Evolutionary conservation across 352 stramenopile genomes (phyloP).

Genomic region (Phytophthora palmivora): DNA sequence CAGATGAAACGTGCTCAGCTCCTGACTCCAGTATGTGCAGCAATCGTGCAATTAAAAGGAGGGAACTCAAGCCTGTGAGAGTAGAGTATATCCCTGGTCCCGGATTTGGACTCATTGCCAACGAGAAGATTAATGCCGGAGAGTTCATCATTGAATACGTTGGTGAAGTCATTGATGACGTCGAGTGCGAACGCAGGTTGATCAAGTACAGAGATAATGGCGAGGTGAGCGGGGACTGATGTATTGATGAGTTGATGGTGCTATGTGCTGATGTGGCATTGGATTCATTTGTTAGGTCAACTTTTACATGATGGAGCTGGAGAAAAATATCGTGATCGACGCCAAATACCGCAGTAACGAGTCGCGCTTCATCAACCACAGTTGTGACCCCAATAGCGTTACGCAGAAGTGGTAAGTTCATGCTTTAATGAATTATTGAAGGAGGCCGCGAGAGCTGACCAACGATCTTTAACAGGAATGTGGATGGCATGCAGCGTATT

Average conservation of each 20-base stretch:
- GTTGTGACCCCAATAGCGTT: slow-evolving; percentile 94
- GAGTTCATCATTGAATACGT: slow-evolving; percentile 96
- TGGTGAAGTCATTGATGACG: slow-evolving; percentile 93
- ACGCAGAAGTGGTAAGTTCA: slow-evolving; percentile 91
- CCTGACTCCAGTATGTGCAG: slow-evolving; percentile 69
- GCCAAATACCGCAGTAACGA: slow-evolving; percentile 92
- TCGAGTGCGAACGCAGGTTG: slow-evolving; percentile 73
- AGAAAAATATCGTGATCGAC: slow-evolving; percentile 88
- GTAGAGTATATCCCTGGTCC: slow-evolving; percentile 84
- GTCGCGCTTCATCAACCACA: slow-evolving; percentile 97
- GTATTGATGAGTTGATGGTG: background rate
- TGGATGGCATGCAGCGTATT: slow-evolving; percentile 75
- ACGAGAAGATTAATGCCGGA: slow-evolving; percentile 76
- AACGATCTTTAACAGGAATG: slow-evolving; percentile 50
- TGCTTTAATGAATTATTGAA: background rate
- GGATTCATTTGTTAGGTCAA: slow-evolving; percentile 49
- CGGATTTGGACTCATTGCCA: slow-evolving; percentile 90
- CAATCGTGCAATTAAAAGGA: slow-evolving; percentile 77
- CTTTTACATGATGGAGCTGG: slow-evolving; percentile 90
- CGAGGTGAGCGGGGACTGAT: slow-evolving; percentile 40
- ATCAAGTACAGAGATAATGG: slow-evolving; percentile 63
- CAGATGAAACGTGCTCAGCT: slow-evolving; percentile 77
- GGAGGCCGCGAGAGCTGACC: background rate
- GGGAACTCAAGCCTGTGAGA: slow-evolving; percentile 67
- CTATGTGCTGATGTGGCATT: slow-evolving; percentile 4